Base-by-base conservation (phyloP, 495 filamentous ascomycete genomes). In the Jackrogersella minutella region DNA sequence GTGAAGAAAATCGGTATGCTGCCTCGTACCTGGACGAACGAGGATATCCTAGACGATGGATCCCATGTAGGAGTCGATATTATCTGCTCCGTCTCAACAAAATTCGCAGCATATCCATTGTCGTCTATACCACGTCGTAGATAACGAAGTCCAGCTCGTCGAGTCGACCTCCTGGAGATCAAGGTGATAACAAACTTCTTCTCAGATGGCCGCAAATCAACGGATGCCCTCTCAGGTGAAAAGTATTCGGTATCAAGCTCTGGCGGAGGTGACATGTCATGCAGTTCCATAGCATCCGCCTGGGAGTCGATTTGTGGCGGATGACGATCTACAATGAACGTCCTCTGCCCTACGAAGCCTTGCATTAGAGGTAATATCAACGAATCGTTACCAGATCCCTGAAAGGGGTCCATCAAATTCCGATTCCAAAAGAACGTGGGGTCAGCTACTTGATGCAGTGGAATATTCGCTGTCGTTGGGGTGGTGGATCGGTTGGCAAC, bases 1-100 rank as follows among this genome's bases (percentile, higher is more conserved):
- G 93, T 92, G 71, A 97, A 98, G 77, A 91, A 98, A 2, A 97
- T 72, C 0, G 94, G 94, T 58, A 97, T 93, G 10, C 92, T 96
- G 0, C 92, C 94, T 39, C 94, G 84, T 16, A 91, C 80, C 73
- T 98, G 94, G 10, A 93, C 78, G 64, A 95, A 96, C 0, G 93
- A 95, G 76, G 90, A 91, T 6, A 90, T 79, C 65, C 87, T 90
- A 16, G 79, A 82, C 5, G 83, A 81, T 0, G 82, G 68, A 26
- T 85, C 79, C 87, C 88, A 93, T 7, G 70, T 62, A 2, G 74
- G 69, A 11, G 82, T 80, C 0, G 91, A 92, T 6, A 98, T 83
- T 31, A 98, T 90, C 71, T 98, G 94, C 73, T 97, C 95, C 2
- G 93, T 93, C 78, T 98, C 94, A 26, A 97, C 94, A 4, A 79